Base-by-base conservation (phyloP, 331 rosid genomes). In the Quercus phellos region DNA sequence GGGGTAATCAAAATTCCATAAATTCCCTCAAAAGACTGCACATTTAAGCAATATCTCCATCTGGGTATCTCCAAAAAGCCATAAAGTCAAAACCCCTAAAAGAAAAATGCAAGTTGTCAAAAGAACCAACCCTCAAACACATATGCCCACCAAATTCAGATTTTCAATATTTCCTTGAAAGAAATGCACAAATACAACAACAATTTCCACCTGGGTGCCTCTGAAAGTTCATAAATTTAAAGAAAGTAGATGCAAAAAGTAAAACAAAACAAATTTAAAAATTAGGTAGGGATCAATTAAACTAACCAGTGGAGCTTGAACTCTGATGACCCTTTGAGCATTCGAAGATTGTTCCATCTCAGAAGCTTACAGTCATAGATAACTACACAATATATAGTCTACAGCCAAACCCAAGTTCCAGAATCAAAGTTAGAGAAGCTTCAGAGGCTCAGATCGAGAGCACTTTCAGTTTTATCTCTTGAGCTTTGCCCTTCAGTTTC, bases 221-320 rank as follows among this genome's bases (percentile, higher is more conserved):
- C 80, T 55, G 26, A 71, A 77, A 80, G 50, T 75, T 29, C 59
- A 67, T 51, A 51, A 78, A 81, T 54, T 78, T 55, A 58, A 21
- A 58, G 72, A 42, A 77, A 67, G 42, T 34, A 26, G 1, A 78
- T 4, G 22, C 2, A 29, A 54, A 74, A 51, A 0, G 1, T 18
- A 29, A 3, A 8, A 16, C 1, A 14, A 66, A 79, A 46, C 16
- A 74, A 22, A 68, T 38, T 30, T n/a, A 63, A 69, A 60, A 56
- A 17, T 21, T 18, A 55, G 32, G 54, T 14, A 74, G 42, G 34
- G 53, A 60, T 70, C 55, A 76, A 74, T 35, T 68, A 26, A 51
- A 86, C 93, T 88, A 21, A 95, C 99, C 99, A 93, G 85, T 77
- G 99, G 98, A 81, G 99, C 97, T 89, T 93, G 98, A 88, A 90